Evolutionary conservation across 2,329 filamentous ascomycete species (phyloP).

Genomic region (Cadophora sp.): DNA sequence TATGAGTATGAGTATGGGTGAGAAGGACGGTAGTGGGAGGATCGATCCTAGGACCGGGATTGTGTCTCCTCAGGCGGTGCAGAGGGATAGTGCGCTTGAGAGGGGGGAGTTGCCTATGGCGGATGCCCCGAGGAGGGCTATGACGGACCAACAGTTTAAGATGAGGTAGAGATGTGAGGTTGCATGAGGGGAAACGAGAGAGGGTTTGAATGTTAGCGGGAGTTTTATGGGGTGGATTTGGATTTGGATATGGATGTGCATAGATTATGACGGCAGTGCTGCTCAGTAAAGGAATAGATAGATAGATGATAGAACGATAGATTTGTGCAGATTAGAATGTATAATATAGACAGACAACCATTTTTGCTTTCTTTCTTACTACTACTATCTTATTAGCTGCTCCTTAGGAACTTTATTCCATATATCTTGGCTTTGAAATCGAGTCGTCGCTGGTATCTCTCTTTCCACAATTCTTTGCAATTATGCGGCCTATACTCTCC

Average conservation of each 20-base stretch:
- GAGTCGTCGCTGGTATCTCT: too few species aligned
- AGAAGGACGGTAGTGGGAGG: slow-evolving; percentile 13
- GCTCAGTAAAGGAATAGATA: neutral
- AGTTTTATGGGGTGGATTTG: neutral
- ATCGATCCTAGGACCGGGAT: slow-evolving; percentile 45
- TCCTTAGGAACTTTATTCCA: too few species aligned
- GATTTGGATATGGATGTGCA: neutral
- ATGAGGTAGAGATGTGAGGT: slow-evolving; percentile 1
- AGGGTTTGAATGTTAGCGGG: slow-evolving; percentile 15
- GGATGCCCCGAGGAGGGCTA: slow-evolving; percentile 22
- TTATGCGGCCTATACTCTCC: too few species aligned
- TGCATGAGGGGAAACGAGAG: neutral
- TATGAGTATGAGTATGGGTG: neutral
- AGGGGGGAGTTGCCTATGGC: slow-evolving; percentile 36
- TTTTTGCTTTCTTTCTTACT: too few species aligned
- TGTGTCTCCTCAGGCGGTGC: slow-evolving; percentile 43
- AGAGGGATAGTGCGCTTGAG: slow-evolving; percentile 34
- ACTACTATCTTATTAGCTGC: too few species aligned
- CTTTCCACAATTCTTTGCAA: too few species aligned
- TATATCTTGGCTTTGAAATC: too few species aligned
- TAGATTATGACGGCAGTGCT: neutral
- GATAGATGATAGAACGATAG: neutral
- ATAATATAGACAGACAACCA: neutral
- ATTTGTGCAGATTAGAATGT: neutral
- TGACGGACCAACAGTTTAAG: slow-evolving; percentile 27